These are phyloP conservation scores for Lipomyces kockii DNA, from an alignment of 805 yeast species.

Conservation along the genomic window DNA sequence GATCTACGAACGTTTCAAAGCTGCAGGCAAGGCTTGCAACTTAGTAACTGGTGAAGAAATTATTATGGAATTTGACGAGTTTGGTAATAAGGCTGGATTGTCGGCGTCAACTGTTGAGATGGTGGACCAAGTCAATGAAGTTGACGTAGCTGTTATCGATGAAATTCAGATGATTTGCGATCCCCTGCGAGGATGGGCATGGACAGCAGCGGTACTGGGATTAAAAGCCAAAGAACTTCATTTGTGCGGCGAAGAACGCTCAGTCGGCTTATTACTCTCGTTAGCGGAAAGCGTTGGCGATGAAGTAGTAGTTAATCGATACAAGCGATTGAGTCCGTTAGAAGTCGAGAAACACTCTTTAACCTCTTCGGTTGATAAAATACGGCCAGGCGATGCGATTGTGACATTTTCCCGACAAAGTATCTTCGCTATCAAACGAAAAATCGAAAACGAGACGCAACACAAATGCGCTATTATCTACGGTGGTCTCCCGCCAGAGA, in stretches of 20 bases:
- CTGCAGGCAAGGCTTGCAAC: conserved; percentile 72
- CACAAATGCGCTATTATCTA: conserved; percentile 85
- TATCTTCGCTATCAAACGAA: conserved; percentile 69
- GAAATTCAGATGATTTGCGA: conserved; percentile 96
- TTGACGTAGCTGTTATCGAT: conserved; percentile 90
- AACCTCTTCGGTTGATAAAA: conserved; percentile 46
- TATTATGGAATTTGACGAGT: conserved; percentile 64
- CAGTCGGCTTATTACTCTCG: conserved; percentile 67
- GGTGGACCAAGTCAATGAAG: conserved; percentile 68
- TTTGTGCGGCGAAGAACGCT: conserved; percentile 89
- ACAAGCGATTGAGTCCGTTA: conserved; percentile 76
- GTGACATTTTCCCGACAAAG: conserved; percentile 80
- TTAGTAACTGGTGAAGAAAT: conserved; percentile 96
- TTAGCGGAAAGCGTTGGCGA: conserved; percentile 78
- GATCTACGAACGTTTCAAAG: conserved; percentile 78
- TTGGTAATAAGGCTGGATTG: conserved; percentile 72
- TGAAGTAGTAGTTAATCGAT: conserved; percentile 67
- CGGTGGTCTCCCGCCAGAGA: conserved; percentile 96
- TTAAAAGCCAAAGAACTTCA: conserved; percentile 85
- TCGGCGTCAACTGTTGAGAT: conserved; percentile 93
- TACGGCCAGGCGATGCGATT: conserved; percentile 81
- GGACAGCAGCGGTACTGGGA: conserved; percentile 91
- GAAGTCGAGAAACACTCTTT: conserved; percentile 53
- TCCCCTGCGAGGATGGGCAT: conserved; percentile 80
- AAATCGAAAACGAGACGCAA: conserved; percentile 66